Base-by-base conservation (phyloP, 2,329 filamentous ascomycete species). In the Alternaria viburni region DNA sequence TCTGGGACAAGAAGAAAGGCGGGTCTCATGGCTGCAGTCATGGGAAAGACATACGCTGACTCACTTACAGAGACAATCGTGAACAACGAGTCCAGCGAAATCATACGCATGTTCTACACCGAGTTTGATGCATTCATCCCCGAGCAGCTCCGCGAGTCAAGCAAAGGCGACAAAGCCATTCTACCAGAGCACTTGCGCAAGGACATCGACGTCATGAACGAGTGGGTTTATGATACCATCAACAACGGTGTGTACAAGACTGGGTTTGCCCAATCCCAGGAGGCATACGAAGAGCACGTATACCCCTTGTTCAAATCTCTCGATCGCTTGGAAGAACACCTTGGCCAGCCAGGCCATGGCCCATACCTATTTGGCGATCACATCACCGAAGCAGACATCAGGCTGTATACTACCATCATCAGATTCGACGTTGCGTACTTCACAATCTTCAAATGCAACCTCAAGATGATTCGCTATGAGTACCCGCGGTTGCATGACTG, bases 251-350 rank as follows among this genome's bases (percentile, higher is more conserved):
- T 86, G 9, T 87, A 85, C 72, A 84, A 85, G 70, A 80, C 89
- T 64, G 94, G 93, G 47, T 97, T 97, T 75, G 93, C 93, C 30
- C 94, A 90, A 3, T 91, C 90, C 0, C 90, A 95, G 80, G 88
- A 88, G 69, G 93, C 93, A 2, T 97, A 97, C 80, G 91, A 95
- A 75, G 85, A 86, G 62, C 90, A 91, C 72, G 90, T 96, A 2
- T 79, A 78, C 9, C 83, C 85, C 0, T 86, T 97, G 11, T 97
- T 97, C 79, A 84, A 86, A 62, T 89, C 90, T 0, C 88, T 97
- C 11, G 92, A 96, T 81, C 85, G 87, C 25, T 87, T 90, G 5
- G 94, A 97, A 82, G 82, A 85, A 62, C 89, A 94, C 74, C 85
- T 97, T 10, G 74, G 77, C 2, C 66, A 81, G n/a, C 77, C 81